Percentiles rank a stretch among this genome's conserved stretches.
These are phyloP conservation scores for Paracoccidioides lutzii DNA, from an alignment of 2,329 filamentous ascomycete genomes.

Conservation along the genomic window DNA sequence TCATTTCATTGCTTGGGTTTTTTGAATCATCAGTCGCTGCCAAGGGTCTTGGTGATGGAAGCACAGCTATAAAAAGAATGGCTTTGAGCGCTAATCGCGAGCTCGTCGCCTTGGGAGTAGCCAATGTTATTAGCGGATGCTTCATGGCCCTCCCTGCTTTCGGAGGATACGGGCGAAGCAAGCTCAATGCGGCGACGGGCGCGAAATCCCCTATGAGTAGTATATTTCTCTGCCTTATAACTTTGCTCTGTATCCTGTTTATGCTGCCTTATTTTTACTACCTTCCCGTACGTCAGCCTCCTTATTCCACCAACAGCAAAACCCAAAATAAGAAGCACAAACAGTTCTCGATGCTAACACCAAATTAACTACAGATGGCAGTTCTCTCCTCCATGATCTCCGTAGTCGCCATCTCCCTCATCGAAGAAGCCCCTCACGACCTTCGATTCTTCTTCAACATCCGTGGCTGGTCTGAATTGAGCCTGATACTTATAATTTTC, in stretches of 20 bases:
- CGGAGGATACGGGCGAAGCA: conserved; percentile 90
- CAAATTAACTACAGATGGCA: conserved; percentile 54
- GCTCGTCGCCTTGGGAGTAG: conserved; percentile 77
- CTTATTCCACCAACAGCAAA: not conserved
- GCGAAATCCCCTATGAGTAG: conserved; percentile 90
- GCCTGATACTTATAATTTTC: conserved; percentile 83
- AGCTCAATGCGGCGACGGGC: conserved; percentile 85
- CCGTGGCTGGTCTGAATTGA: conserved; percentile 71
- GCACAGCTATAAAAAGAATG: conserved; percentile 59
- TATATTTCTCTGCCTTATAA: conserved; percentile 70
- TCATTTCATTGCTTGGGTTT: conserved; percentile 92
- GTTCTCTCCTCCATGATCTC: conserved; percentile 89
- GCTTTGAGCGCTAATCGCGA: conserved; percentile 83
- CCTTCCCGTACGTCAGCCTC: conserved; percentile 57
- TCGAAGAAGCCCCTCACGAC: conserved; percentile 91
- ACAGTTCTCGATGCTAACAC: not conserved
- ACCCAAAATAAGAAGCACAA: not conserved
- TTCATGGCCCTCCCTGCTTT: conserved; percentile 91
- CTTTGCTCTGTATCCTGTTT: conserved; percentile 66
- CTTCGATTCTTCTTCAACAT: conserved; percentile 80
- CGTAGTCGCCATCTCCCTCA: conserved; percentile 84
- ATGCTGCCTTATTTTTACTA: conserved; percentile 88
- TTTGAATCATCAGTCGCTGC: conserved; percentile 96
- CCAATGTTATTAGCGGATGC: conserved; percentile 80
- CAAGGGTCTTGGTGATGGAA: conserved; percentile 61